Percentiles rank a stretch among this genome's conserved stretches.
Conservation (phyloP, 1,284 basidiomycete species). For the Salmacisia buchloeana region DNA sequence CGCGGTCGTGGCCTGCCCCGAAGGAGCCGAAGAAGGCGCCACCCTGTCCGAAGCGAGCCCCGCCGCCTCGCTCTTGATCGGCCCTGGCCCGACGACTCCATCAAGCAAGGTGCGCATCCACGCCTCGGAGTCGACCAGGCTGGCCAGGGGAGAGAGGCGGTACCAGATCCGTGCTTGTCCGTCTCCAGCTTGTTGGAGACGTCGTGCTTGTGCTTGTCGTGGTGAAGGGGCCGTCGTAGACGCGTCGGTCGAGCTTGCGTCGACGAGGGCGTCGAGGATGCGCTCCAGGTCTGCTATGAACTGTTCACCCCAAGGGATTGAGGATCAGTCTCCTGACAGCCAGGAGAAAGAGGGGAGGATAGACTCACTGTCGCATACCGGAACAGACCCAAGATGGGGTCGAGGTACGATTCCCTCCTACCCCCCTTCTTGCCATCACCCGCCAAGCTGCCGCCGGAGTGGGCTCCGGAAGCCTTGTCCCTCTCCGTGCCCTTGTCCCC, state of each 20-base stretch:
- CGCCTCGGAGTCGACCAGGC: background rate
- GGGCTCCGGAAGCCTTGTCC: background rate
- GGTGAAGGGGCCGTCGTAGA: too few relatives aligned
- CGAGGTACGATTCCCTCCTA: background rate
- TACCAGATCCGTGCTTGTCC: background rate
- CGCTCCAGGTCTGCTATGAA: background rate
- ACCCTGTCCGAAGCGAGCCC: too few relatives aligned
- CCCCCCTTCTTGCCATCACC: too few relatives aligned
- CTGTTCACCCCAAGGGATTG: too few relatives aligned
- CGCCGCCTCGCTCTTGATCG: too few relatives aligned
- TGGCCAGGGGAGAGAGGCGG: background rate
- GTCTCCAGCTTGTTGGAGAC: too few relatives aligned
- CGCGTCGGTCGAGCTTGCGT: background rate
- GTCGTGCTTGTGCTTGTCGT: too few relatives aligned
- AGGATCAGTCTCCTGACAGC: too few relatives aligned
- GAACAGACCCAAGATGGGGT: constrained; percentile 3
- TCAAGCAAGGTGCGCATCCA: background rate
- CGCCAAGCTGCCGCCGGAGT: too few relatives aligned
- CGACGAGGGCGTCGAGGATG: constrained; percentile 1
- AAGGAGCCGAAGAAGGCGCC: too few relatives aligned
- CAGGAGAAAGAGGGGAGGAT: background rate
- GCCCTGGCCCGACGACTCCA: too few relatives aligned
- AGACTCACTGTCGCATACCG: constrained; percentile 1
- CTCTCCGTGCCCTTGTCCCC: background rate
- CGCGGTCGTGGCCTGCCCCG: background rate